Conservation (phyloP, 306 rosid genomes). For the Corylus avellana region DNA sequence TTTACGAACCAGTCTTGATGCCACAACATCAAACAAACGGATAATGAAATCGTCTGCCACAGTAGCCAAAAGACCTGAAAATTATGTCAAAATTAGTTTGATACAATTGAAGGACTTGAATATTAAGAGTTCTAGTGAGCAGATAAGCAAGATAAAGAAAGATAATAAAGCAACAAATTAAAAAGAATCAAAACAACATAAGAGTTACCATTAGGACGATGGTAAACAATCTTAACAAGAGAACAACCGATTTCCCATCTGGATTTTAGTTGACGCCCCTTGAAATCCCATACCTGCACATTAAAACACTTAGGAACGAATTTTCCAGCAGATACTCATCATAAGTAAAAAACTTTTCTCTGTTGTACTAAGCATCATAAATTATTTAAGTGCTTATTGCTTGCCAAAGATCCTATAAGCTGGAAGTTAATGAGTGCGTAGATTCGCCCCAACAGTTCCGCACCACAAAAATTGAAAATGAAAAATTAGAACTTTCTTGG, state of each 20-base stretch:
- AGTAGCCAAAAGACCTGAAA: slow-evolving; percentile 90
- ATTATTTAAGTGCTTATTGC: no score
- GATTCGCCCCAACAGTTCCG: not conserved
- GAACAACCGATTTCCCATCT: slow-evolving; percentile 79
- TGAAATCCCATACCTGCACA: slow-evolving; percentile 91
- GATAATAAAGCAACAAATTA: slow-evolving; percentile 6
- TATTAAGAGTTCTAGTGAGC: not conserved
- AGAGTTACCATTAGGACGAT: slow-evolving; percentile 76
- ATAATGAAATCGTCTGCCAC: slow-evolving; percentile 72
- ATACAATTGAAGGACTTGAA: slow-evolving; percentile 19
- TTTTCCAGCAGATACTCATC: slow-evolving; percentile 15
- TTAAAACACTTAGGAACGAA: slow-evolving; percentile 17
- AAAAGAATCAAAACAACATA: not conserved
- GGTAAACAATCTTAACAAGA: slow-evolving; percentile 70
- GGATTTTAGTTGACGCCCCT: slow-evolving; percentile 60
- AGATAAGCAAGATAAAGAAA: slow-evolving; percentile 11
- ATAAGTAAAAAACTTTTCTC: not conserved
- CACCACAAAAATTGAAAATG: not conserved
- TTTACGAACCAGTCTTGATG: slow-evolving; percentile 77
- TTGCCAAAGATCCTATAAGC: not conserved
- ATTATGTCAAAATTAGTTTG: slow-evolving; percentile 9
- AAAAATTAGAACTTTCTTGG: not conserved
- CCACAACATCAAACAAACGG: slow-evolving; percentile 81
- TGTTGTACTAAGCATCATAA: not conserved
- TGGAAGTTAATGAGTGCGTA: not conserved